A percentile compares a stretch with the other conserved stretches of the same genome.
Conservation (phyloP, 2,329 filamentous ascomycete species). For the Ophidiomyces ophidiicola region DNA sequence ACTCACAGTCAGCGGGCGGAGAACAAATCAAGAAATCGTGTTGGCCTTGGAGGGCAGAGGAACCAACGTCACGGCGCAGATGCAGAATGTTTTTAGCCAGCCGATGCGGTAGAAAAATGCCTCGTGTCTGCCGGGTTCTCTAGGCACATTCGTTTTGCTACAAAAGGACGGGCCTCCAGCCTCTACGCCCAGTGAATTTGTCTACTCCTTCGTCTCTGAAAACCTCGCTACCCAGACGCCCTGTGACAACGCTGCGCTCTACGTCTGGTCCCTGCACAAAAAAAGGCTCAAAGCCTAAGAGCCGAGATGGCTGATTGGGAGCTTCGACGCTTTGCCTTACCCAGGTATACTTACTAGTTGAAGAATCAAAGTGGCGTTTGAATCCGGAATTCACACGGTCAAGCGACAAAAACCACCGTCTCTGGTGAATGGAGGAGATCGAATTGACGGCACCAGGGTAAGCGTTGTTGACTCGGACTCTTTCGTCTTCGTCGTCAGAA, state of each 20-base stretch:
- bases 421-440: slow-evolving; percentile 55
- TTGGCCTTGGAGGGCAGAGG: too few species aligned
- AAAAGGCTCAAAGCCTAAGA: slow-evolving; percentile 44
- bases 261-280: slow-evolving; percentile 47
- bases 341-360: slow-evolving; percentile 6
- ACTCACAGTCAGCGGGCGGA: too few species aligned
- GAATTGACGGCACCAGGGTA: slow-evolving; percentile 54
- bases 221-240: slow-evolving; percentile 46
- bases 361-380: slow-evolving; percentile 13
- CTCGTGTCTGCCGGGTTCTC: too few species aligned
- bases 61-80: too few species aligned
- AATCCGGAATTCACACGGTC: slow-evolving; percentile 52
- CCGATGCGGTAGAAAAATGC: too few species aligned
- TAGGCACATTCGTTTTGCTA: too few species aligned
- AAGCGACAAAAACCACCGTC: slow-evolving; percentile 53
- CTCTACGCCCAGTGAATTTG: slow-evolving; percentile 46
- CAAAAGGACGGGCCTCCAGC: slow-evolving; percentile 41
- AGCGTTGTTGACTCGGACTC: slow-evolving; percentile 49
- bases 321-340: slow-evolving; percentile 22
- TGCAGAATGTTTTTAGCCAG: too few species aligned
- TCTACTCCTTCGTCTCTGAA: slow-evolving; percentile 49
- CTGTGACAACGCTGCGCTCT: slow-evolving; percentile 57
- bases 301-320: slow-evolving; percentile 13
- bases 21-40: too few species aligned
- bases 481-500: slow-evolving; percentile 35